Evolutionary conservation across 2,329 filamentous ascomycete genomes (phyloP).

Genomic region (Dothideomycetidae sp.): DNA sequence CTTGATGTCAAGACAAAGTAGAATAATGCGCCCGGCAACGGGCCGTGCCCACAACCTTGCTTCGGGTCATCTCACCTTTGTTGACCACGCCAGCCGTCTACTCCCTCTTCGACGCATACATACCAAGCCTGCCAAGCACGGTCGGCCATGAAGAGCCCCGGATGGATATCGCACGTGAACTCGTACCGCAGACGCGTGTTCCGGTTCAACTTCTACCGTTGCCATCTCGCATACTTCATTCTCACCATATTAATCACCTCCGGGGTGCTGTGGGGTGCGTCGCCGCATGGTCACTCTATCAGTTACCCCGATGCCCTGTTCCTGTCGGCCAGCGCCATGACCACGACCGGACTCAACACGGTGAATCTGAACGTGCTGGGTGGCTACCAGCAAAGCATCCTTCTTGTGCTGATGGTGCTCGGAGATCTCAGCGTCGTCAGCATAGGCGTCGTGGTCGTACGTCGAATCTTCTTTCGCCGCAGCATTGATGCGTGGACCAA

Average conservation of each 20-base stretch:
- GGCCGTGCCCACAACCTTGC: too few species aligned
- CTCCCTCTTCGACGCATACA: too few species aligned
- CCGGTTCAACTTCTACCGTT: slow-evolving; percentile 10
- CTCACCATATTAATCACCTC: slow-evolving; percentile 12
- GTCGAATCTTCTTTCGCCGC: neutral
- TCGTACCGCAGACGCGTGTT: slow-evolving; percentile 27
- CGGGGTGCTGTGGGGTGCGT: slow-evolving; percentile 12
- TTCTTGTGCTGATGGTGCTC: slow-evolving; percentile 11
- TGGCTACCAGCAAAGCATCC: slow-evolving; percentile 12
- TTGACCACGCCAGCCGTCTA: too few species aligned
- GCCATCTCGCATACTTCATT: slow-evolving; percentile 14
- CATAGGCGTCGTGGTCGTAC: neutral
- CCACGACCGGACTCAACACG: slow-evolving; percentile 12
- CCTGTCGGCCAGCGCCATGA: slow-evolving; percentile 12
- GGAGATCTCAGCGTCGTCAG: slow-evolving; percentile 12
- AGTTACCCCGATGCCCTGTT: slow-evolving; percentile 14
- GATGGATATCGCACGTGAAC: too few species aligned
- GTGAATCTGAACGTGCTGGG: slow-evolving; percentile 11
- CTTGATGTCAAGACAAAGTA: too few species aligned
- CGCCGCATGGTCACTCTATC: slow-evolving; percentile 7
- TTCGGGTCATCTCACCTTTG: too few species aligned
- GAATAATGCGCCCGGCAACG: too few species aligned
- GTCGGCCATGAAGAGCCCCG: too few species aligned
- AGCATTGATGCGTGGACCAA: neutral
- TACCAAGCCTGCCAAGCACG: too few species aligned